Evolutionary conservation across 2,329 filamentous ascomycete genomes (phyloP).

Genomic region (Clonostachys rhizophaga): DNA sequence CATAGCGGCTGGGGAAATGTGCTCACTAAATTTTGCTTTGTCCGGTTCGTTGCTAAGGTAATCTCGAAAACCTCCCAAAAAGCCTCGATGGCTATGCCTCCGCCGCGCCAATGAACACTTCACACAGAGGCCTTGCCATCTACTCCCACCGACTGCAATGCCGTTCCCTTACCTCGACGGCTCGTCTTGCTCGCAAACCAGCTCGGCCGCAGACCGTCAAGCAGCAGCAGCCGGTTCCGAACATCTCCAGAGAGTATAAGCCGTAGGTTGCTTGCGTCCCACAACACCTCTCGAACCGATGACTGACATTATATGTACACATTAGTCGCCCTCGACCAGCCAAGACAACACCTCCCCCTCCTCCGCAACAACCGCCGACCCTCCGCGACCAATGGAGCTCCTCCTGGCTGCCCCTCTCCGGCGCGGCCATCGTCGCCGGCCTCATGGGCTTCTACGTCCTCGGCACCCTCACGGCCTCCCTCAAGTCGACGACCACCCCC

Average conservation of each 20-base stretch:
- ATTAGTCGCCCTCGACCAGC: background rate
- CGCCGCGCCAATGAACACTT: slow-evolving; percentile 17
- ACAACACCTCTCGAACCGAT: background rate
- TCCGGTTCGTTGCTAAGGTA: too few relatives aligned
- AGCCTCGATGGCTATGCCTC: too few relatives aligned
- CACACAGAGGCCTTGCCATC: slow-evolving; percentile 16
- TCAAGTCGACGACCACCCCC: slow-evolving; percentile 12
- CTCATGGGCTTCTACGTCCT: slow-evolving; percentile 43
- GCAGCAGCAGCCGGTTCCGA: background rate
- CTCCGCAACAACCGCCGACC: slow-evolving; percentile 19
- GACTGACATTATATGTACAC: background rate
- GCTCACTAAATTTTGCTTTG: too few relatives aligned
- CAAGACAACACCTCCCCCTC: slow-evolving; percentile 5
- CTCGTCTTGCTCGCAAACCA: slow-evolving; percentile 11
- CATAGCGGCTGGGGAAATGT: too few relatives aligned
- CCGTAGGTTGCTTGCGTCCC: background rate
- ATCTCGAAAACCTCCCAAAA: too few relatives aligned
- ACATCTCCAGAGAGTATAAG: slow-evolving; percentile 2
- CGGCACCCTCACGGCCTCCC: slow-evolving; percentile 26
- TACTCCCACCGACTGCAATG: slow-evolving; percentile 9
- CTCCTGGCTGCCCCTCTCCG: slow-evolving; percentile 38
- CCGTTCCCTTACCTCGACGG: slow-evolving; percentile 20
- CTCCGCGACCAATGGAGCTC: slow-evolving; percentile 27
- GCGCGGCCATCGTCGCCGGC: slow-evolving; percentile 37
- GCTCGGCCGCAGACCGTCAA: slow-evolving; percentile 8